These are phyloP conservation scores for Rhodosporidiobolus sp. DNA, from an alignment of 768 basidiomycete species.

Conservation along the genomic window DNA sequence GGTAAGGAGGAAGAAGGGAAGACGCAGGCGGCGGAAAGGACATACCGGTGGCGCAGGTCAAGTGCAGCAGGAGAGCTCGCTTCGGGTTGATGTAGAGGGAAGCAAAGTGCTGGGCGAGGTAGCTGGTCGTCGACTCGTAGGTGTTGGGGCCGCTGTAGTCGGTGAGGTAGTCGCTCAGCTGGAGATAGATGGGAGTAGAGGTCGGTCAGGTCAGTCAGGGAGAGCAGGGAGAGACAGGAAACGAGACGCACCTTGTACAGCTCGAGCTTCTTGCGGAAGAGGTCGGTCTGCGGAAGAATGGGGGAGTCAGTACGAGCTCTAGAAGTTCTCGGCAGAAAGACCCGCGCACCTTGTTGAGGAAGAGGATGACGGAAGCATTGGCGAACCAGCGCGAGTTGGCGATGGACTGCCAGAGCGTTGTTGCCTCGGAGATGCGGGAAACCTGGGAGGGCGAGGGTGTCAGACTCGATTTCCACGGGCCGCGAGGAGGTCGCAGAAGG, in stretches of 20 bases:
- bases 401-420: constrained; percentile 93
- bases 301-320: constrained; percentile 31
- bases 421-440: constrained; percentile 95
- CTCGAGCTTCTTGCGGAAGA: constrained; percentile 87
- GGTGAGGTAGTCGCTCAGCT: constrained; percentile 77
- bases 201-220: too few species aligned
- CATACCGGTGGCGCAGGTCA: constrained; percentile 39
- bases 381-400: constrained; percentile 95
- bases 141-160: constrained; percentile 80
- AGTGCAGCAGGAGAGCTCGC: constrained; percentile 49
- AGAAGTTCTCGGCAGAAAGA: constrained; percentile 84
- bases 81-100: constrained; percentile 78
- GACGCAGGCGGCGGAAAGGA: neutral
- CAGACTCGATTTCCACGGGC: too few species aligned
- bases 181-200: too few species aligned
- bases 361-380: constrained; percentile 76
- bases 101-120: constrained; percentile 72
- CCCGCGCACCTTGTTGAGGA: constrained; percentile 60
- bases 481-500: too few species aligned
- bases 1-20: too few species aligned
- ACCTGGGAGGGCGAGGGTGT: neutral
- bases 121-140: constrained; percentile 82
- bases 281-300: constrained; percentile 54
- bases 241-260: constrained; percentile 57
- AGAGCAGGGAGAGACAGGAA: too few species aligned